Conservation (phyloP, 768 basidiomycete species). For the Lactarius trivialis region DNA sequence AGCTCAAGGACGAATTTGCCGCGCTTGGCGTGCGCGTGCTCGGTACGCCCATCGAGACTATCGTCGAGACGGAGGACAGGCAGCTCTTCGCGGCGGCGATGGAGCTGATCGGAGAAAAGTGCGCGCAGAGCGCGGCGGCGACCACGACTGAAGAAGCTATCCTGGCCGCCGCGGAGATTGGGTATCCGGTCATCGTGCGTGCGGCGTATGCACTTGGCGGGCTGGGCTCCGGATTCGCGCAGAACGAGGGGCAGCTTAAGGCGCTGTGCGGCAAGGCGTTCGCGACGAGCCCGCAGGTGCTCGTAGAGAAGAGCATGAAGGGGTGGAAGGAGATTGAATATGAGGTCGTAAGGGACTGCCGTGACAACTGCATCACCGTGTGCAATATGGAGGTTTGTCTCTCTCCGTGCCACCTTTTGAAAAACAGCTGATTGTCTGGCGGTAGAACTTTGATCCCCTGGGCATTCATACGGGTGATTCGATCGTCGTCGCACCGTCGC, state of each 20-base stretch:
- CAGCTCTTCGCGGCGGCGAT: constrained; percentile 92
- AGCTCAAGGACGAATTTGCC: constrained; percentile 94
- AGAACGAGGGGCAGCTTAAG: constrained; percentile 82
- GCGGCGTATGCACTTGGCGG: constrained; percentile 97
- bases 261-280: constrained; percentile 92
- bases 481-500: constrained; percentile 95
- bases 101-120: constrained; percentile 93
- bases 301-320: constrained; percentile 99
- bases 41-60: constrained; percentile 94
- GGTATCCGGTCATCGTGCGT: constrained; percentile 93
- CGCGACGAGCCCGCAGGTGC: constrained; percentile 93
- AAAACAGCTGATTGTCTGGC: too few species aligned
- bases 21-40: constrained; percentile 86
- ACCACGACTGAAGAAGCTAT: constrained; percentile 82
- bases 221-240: constrained; percentile 93
- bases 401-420: background rate
- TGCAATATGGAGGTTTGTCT: constrained; percentile 98
- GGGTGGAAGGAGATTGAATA: constrained; percentile 99
- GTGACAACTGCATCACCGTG: constrained; percentile 98
- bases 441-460: constrained; percentile 95
- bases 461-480: constrained; percentile 99
- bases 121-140: constrained; percentile 83
- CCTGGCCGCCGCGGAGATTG: constrained; percentile 74
- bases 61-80: constrained; percentile 95
- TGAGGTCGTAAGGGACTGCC: constrained; percentile 95